Evolutionary conservation across 441 rosid genomes (phyloP), one percentile per base, ranked within the genome.

Genomic region (Theobroma grandiflorum): DNA sequence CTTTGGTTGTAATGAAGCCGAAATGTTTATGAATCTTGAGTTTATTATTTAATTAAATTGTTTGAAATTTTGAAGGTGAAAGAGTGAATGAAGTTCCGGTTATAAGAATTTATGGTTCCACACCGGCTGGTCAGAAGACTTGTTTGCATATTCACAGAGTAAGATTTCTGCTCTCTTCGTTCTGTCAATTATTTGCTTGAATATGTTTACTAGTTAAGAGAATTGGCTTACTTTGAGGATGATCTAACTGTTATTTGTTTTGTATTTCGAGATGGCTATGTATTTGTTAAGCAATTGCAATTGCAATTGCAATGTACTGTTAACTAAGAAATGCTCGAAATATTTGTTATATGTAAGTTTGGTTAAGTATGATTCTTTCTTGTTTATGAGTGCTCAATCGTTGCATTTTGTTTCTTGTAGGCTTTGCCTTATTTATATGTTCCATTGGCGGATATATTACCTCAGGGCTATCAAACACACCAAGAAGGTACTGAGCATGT

Each of bases 91-190:
- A 92, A 87, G 97, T 96, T 57, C 99, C 99, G 9, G 93, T 95
- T 42, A 86, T 96, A 55, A 90, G 99, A 85, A 79, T 95, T 63
- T 95, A 93, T 85, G 99, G 98, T 31, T 92, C 99, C 10, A 96
- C 98, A 35, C 98, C 96, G 52, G 89, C 93, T 77, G 98, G 97
- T 79, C 98, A 95, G 82, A 96, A 96, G 88, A 90, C 98, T 78
- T 96, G 99, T 84, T 86, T 96, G 88, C 99, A 96, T 78, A 82
- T 96, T 86, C 99, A 95, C 81, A 80, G 88, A 70, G 97, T 91
- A 84, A 83, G 87, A 57, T 76, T 49, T 8, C 59, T 72, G 9
- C 15, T 79, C 52, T 42, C 37, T 61, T 71, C n/a, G 37, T 22
- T 69, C 57, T 40, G 67, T 80, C 22, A 43, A 50, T 43, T 68